Conservation (phyloP, 2,329 filamentous ascomycete species). For the Botrytis porri region DNA sequence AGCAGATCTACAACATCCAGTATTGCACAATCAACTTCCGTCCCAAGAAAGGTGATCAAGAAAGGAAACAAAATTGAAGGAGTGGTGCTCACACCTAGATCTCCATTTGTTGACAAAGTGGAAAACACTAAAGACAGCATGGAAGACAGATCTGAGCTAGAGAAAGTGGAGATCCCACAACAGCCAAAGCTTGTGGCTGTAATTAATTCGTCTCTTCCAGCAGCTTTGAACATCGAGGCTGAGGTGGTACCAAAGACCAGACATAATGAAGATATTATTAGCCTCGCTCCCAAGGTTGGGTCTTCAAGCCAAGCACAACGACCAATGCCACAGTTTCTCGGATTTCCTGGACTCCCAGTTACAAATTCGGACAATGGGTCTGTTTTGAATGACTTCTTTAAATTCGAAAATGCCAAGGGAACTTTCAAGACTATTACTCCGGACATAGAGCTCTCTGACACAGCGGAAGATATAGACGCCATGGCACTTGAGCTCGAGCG, state of each 20-base stretch:
- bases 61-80: background rate
- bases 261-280: background rate
- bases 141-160: background rate
- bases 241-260: background rate
- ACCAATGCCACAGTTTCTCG: too few species aligned
- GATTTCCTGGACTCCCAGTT: background rate
- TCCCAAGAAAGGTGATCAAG: background rate
- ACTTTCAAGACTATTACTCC: background rate
- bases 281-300: background rate
- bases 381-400: background rate
- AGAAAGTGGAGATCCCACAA: background rate
- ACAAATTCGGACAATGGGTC: background rate
- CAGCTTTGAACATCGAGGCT: background rate
- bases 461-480: background rate
- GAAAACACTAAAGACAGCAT: background rate
- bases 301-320: background rate
- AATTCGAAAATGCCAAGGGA: background rate
- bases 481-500: background rate
- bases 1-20: too few species aligned
- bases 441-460: background rate
- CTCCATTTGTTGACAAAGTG: background rate
- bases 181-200: background rate
- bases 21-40: too few species aligned
- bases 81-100: too few species aligned
- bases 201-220: background rate